A percentile compares a stretch with the other conserved stretches of the same genome.
Evolutionary conservation across 192 early-diverging fungal species (phyloP).

Genomic region (Mortierella antarctica): DNA sequence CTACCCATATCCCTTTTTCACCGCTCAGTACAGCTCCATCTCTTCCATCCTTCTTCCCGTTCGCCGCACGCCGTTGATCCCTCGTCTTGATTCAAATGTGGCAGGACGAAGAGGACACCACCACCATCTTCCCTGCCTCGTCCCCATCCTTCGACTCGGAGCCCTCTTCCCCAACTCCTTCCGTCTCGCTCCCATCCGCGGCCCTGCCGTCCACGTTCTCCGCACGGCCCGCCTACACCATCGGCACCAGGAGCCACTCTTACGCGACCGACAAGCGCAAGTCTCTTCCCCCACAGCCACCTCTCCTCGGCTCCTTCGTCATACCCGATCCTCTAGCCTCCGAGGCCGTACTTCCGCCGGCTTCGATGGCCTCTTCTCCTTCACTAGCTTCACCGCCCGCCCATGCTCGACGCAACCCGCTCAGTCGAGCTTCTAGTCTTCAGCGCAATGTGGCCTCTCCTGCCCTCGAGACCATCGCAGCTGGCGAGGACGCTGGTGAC

Average conservation of each 20-base stretch:
- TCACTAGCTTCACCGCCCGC: slow-evolving; percentile 8
- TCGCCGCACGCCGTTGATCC: neutral
- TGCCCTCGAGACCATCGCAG: neutral
- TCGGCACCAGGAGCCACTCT: slow-evolving; percentile 44
- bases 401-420: slow-evolving; percentile 5
- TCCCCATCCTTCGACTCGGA: slow-evolving; percentile 7
- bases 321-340: neutral
- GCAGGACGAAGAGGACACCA: slow-evolving; percentile 9
- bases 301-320: neutral
- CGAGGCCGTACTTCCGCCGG: neutral
- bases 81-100: slow-evolving; percentile 4
- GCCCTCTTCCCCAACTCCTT: slow-evolving; percentile 24
- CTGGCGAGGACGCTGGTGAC: neutral
- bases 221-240: slow-evolving; percentile 37
- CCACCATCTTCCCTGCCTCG: neutral
- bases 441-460: slow-evolving; percentile 6
- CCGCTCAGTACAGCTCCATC: too few relatives aligned
- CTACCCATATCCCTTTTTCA: too few relatives aligned
- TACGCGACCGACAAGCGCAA: slow-evolving; percentile 37
- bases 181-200: slow-evolving; percentile 28
- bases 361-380: slow-evolving; percentile 4
- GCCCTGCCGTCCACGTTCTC: slow-evolving; percentile 26
- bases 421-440: slow-evolving; percentile 24
- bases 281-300: slow-evolving; percentile 5
- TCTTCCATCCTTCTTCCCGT: neutral